Evolutionary conservation across 768 basidiomycete species (phyloP).

Genomic region (Atractiella rhizophila): DNA sequence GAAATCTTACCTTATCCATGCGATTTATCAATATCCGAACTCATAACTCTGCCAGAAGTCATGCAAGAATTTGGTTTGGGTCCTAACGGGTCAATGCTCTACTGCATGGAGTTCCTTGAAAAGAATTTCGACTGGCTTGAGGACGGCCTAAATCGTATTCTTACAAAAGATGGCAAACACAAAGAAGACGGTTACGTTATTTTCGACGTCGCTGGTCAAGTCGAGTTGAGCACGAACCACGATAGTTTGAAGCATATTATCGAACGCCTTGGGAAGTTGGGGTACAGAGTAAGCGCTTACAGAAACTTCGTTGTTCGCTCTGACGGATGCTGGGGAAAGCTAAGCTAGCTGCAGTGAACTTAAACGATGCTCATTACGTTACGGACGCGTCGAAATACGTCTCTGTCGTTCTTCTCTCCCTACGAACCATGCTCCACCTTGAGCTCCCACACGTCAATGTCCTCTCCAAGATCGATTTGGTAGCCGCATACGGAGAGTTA

Average conservation of each 20-base stretch:
- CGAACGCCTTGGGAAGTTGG: slow-evolving; percentile 39
- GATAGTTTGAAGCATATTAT: slow-evolving; percentile 62
- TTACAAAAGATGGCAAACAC: slow-evolving; percentile 29
- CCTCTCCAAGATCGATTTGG: slow-evolving; percentile 78
- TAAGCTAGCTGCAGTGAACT: slow-evolving; percentile 74
- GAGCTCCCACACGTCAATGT: slow-evolving; percentile 98
- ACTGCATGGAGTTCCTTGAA: slow-evolving; percentile 90
- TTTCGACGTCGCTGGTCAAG: slow-evolving; percentile 91
- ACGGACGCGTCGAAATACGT: slow-evolving; percentile 89
- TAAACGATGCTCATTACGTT: slow-evolving; percentile 92
- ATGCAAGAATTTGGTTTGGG: slow-evolving; percentile 67
- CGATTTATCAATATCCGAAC: slow-evolving; percentile 51
- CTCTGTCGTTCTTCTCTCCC: slow-evolving; percentile 65
- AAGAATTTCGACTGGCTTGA: slow-evolving; percentile 54
- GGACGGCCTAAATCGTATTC: slow-evolving; percentile 31
- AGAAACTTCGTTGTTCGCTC: neutral
- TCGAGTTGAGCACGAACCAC: slow-evolving; percentile 90
- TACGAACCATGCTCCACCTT: slow-evolving; percentile 92
- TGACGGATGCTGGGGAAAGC: neutral
- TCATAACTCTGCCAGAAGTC: slow-evolving; percentile 64
- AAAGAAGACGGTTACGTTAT: slow-evolving; percentile 51
- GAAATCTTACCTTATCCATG: slow-evolving; percentile 74
- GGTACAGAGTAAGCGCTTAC: slow-evolving; percentile 50
- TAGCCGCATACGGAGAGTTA: slow-evolving; percentile 67
- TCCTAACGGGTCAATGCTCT: slow-evolving; percentile 87